Evolutionary conservation across 306 rosid species (phyloP), one percentile per base, ranked within the genome.

Genomic region (Oemleria cerasiformis): DNA sequence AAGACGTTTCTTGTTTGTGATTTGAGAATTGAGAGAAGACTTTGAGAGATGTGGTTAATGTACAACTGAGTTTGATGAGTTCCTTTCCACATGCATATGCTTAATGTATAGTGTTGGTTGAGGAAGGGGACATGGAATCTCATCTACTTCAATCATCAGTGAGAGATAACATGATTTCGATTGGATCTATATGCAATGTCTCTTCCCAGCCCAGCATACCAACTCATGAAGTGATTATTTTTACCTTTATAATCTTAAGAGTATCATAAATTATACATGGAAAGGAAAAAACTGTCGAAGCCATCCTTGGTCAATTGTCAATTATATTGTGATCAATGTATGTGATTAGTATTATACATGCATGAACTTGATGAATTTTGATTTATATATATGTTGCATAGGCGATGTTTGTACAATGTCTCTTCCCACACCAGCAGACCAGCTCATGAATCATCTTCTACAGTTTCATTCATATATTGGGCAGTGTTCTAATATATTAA

Each of bases 151-250:
- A 41, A 36, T 56, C 30, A 63, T 57, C 73, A 73, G 12, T 40
- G 15, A 34, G 36, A 8, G 42, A 23, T 54, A 71, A 79, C 70
- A 56, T 66, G 68, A 45, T 83, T 54, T 48, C 8, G 19, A 51
- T 34, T 62, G 1, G 20, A 51, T 30, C 25, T 49, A 61, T 5
- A 50, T n/a, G 34, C 44, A 15, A 1, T 64, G 71, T 50, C 34
- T 65, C 51, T 40, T 23, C 39, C 14, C 44, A 67, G 21, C 17
- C 40, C 65, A 25, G 41, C 73, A 40, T 68, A n/a, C 21, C 73
- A 69, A 40, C 63, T 69, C 73, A 69, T 36, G 6, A 68, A 13
- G 7, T 19, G 39, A 51, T 68, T 23, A 13, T 14, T 43, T 44
- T 13, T 19, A 21, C 13, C 21, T 8, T 25, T 43, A 44, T 43